phyloP scores from a whole-genome alignment of 2,329 filamentous ascomycete species.

The Botrytis paeoniae region DNA sequence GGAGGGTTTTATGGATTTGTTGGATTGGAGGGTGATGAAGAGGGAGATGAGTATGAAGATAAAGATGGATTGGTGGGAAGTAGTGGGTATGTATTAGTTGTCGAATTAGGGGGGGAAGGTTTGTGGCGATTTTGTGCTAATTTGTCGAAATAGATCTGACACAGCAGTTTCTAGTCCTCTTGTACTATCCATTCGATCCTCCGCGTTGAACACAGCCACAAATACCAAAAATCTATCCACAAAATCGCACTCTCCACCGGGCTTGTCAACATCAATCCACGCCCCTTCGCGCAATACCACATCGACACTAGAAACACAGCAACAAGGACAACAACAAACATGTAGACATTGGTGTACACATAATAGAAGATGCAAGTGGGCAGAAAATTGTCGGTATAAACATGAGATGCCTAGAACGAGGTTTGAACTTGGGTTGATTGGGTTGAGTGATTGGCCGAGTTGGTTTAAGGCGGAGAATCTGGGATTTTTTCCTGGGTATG shows the following conservation, averaged over 20 bases:
- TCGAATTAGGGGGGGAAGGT: no score
- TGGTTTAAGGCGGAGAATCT: slow-evolving; percentile 42
- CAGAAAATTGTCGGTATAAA: slow-evolving; percentile 42
- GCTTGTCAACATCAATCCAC: neutral
- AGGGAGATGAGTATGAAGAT: neutral
- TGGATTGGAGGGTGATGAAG: slow-evolving; percentile 2
- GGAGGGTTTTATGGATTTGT: slow-evolving; percentile 26
- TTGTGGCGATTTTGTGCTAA: neutral
- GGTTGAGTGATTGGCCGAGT: slow-evolving; percentile 43
- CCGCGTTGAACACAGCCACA: neutral
- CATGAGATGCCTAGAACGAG: slow-evolving; percentile 49
- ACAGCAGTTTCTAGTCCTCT: neutral
- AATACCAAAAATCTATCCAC: neutral
- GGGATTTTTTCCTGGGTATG: slow-evolving; percentile 21
- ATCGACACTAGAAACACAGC: neutral
- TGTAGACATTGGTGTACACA: slow-evolving; percentile 49
- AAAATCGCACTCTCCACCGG: neutral
- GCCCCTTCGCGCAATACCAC: neutral
- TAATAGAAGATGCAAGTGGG: slow-evolving; percentile 48
- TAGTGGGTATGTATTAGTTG: slow-evolving; percentile 1
- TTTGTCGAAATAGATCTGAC: neutral
- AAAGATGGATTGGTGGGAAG: neutral
- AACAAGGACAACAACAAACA: neutral
- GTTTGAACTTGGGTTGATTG: slow-evolving; percentile 43
- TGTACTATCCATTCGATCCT: neutral